Evolutionary conservation across 768 basidiomycete genomes (phyloP).

Genomic region (Agaricus sinodeliciosus): DNA sequence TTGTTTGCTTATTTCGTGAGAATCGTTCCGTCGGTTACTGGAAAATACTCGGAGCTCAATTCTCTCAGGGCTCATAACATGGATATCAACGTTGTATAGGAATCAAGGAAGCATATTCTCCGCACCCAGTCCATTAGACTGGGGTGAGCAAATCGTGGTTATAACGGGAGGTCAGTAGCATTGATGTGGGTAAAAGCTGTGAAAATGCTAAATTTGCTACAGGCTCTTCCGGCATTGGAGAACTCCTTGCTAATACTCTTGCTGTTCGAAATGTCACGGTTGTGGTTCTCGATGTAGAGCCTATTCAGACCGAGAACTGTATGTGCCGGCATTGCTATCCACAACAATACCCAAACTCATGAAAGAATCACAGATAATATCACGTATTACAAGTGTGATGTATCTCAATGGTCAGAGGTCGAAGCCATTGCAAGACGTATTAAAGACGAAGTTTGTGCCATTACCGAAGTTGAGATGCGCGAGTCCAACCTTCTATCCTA

Average conservation of each 20-base stretch:
- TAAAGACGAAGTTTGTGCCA: constrained; percentile 58
- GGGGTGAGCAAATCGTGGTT: constrained; percentile 86
- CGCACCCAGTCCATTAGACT: constrained; percentile 58
- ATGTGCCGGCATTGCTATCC: constrained; percentile 16
- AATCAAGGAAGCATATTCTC: constrained; percentile 66
- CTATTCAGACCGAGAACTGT: constrained; percentile 75
- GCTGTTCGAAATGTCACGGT: constrained; percentile 78
- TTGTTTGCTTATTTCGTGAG: constrained; percentile 65
- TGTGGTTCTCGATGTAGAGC: constrained; percentile 80
- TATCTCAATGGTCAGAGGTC: constrained; percentile 86
- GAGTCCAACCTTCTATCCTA: constrained; percentile 22
- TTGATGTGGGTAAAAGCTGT: not conserved
- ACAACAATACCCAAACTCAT: constrained; percentile 1
- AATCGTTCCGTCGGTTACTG: constrained; percentile 9
- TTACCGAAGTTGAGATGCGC: not conserved
- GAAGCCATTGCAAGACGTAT: constrained; percentile 67
- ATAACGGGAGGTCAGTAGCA: constrained; percentile 75
- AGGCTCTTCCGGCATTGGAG: constrained; percentile 90
- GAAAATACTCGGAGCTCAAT: not conserved
- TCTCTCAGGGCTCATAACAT: constrained; percentile 54
- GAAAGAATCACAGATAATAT: constrained; percentile 54
- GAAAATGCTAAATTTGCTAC: not conserved
- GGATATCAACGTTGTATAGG: constrained; percentile 67
- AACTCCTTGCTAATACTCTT: constrained; percentile 80
- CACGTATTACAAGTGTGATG: constrained; percentile 83